Percentiles rank a stretch among this genome's conserved stretches.
These are phyloP conservation scores for Amniculicola lignicola DNA, from an alignment of 495 filamentous ascomycete species.

Conservation along the genomic window DNA sequence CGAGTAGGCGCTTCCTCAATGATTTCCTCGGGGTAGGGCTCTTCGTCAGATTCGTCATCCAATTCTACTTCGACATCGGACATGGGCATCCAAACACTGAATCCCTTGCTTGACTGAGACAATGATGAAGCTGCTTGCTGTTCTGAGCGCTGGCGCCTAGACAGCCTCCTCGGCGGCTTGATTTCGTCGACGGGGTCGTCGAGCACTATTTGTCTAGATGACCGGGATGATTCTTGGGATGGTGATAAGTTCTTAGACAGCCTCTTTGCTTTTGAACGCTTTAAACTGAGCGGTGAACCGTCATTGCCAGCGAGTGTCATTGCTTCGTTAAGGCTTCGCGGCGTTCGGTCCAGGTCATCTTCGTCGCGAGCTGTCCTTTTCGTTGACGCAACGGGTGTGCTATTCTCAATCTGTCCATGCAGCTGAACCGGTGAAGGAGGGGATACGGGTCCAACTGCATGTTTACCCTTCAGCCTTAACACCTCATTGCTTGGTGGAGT, in stretches of 20 bases:
- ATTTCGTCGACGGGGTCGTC: constrained; percentile 21
- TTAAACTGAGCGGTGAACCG: constrained; percentile 45
- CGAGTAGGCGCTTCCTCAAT: background rate
- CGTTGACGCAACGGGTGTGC: background rate
- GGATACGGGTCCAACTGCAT: constrained; percentile 8
- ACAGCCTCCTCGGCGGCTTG: constrained; percentile 15
- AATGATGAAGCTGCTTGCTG: constrained; percentile 23
- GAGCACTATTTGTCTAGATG: constrained; percentile 28
- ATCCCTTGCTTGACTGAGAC: constrained; percentile 35
- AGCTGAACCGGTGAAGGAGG: constrained; percentile 23
- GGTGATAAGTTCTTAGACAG: constrained; percentile 26
- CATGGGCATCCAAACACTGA: constrained; percentile 43
- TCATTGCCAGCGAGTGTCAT: constrained; percentile 35
- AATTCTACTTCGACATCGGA: constrained; percentile 36
- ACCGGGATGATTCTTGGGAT: constrained; percentile 10
- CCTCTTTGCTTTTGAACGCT: constrained; percentile 56
- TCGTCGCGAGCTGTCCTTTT: constrained; percentile 9
- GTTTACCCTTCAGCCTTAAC: background rate
- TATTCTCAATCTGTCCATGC: constrained; percentile 1
- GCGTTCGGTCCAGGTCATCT: constrained; percentile 15
- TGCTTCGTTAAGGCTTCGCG: constrained; percentile 36
- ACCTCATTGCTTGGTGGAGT: constrained; percentile 18
- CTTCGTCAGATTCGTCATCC: constrained; percentile 34
- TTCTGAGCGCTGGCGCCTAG: constrained; percentile 19
- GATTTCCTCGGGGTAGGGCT: constrained; percentile 11